Evolutionary conservation across 2,329 filamentous ascomycete genomes (phyloP), one percentile per base, ranked within the genome.

Genomic region (Thelonectria olida): DNA sequence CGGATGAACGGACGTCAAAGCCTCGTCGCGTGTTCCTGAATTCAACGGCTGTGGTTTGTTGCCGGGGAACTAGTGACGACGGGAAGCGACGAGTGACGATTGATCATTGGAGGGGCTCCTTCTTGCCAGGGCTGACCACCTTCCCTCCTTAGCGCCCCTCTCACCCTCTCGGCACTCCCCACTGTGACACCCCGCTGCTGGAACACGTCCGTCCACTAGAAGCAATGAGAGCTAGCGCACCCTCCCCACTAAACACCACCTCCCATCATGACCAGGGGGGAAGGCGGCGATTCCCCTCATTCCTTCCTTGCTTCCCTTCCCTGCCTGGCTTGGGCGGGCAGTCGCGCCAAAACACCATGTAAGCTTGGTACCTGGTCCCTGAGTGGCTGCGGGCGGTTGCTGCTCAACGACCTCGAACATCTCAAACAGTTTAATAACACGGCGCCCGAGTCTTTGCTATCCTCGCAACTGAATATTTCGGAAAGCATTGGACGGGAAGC

Each of bases 391-490:
- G n/a, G 47, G 47, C 41, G 54, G 62, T 70, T 71, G 68, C 68
- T 68, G 65, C 65, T 67, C 67, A 69, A 66, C 68, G 63, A 68
- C 63, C 68, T 68, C 56, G 6, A 28, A 64, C 67, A 63, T 60
- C 48, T 64, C 66, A 67, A 69, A 66, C 23, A 23, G 51, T 23
- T 68, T 55, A 62, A 64, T 48, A 67, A 64, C 64, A 53, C 45
- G 39, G 34, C 44, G 34, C 19, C 23, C 34, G 42, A 34, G 31
- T 4, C 31, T 34, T 15, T 34, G 31, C 31, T 34, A 5, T 12
- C 13, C 15, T 15, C 31, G 31, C 15, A 15, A 34, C 31, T 34
- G 31, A 34, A 34, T 15, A 34, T 15, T 5, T 34, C 5, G 8
- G 31, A 34, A 10, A 34, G 31, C n/a, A n/a, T n/a, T n/a, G n/a